Base-by-base conservation (phyloP, 441 rosid species). In the Corymbia citriodora region DNA sequence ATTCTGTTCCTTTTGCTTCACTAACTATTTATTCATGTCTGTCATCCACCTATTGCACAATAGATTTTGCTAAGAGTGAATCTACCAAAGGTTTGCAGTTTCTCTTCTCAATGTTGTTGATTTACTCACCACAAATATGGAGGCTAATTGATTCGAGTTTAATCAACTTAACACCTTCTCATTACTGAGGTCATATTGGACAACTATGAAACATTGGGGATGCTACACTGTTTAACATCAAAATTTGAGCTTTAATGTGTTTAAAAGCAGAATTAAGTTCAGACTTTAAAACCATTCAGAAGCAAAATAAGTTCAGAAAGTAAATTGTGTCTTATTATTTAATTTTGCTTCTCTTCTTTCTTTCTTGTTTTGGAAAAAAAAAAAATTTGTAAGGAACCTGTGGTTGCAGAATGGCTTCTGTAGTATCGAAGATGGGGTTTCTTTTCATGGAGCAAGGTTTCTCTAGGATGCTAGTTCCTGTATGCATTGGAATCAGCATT, bases 381-480 rank as follows among this genome's bases (percentile, higher is more conserved):
- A 36, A 57, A 31, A 55, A 87, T 40, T 40, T 55, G 49, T 50
- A 88, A 49, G 36, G 50, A 49, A 55, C 40, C 48, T 48, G 68
- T 88, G 81, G 89, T 88, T 92, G 94, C 97, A 98, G 99, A 93
- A 96, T 98, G 96, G 98, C 99, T 86, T 97, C 99, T 83, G 99
- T 98, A 87, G 95, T 98, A 92, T 98, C 99, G 90, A 98, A 98
- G 95, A 96, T 98, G 98, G 99, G 98, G 90, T 98, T 98, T 90
- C 94, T 97, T 86, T 97, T 98, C 89, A 93, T 95, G 94, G 97
- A 96, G 95, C 99, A 97, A 89, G 98, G 99, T n/a, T 96, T 95
- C 93, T 93, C 98, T 33, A 88, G 90, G 85, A 92, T 97, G 95
- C 89, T 94, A 90, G 94, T 96, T 92, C 99, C 99, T 89, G 53